Conservation (phyloP, 225 moss, liverwort and hornwort species). For the Thuidium tamariscinum region DNA sequence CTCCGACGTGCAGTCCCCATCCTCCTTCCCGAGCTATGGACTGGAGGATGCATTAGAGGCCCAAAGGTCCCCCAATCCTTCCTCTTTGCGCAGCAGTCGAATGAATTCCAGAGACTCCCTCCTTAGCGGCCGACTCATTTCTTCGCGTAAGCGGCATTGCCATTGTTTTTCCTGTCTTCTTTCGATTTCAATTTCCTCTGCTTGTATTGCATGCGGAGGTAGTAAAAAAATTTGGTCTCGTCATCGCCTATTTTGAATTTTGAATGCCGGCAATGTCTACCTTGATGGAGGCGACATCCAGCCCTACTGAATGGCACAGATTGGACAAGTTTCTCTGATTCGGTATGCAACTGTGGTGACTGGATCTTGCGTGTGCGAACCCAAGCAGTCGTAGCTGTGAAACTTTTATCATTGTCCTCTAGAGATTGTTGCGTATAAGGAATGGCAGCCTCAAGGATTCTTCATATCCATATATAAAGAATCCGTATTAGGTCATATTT, state of each 20-base stretch:
- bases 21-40: conserved; percentile 7
- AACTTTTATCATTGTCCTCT: not conserved
- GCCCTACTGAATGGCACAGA: not conserved
- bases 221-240: not conserved
- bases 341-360: not conserved
- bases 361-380: not conserved
- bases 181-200: not conserved
- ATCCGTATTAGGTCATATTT: not conserved
- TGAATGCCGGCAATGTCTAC: not conserved
- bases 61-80: not conserved
- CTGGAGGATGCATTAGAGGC: conserved; percentile 3
- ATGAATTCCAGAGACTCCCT: conserved; percentile 22
- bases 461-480: not conserved
- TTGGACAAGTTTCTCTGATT: not conserved
- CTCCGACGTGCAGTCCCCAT: not conserved
- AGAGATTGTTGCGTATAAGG: not conserved
- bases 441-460: not conserved
- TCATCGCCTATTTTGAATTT: not conserved
- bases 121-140: conserved; percentile 1
- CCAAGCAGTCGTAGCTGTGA: not conserved
- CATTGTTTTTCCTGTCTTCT: not conserved
- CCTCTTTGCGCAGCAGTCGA: conserved; percentile 11
- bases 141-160: conserved; percentile 1
- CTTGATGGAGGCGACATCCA: not conserved
- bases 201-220: not conserved